phyloP scores from a whole-genome alignment of 345 rosid species.

The Corchorus capsularis region DNA sequence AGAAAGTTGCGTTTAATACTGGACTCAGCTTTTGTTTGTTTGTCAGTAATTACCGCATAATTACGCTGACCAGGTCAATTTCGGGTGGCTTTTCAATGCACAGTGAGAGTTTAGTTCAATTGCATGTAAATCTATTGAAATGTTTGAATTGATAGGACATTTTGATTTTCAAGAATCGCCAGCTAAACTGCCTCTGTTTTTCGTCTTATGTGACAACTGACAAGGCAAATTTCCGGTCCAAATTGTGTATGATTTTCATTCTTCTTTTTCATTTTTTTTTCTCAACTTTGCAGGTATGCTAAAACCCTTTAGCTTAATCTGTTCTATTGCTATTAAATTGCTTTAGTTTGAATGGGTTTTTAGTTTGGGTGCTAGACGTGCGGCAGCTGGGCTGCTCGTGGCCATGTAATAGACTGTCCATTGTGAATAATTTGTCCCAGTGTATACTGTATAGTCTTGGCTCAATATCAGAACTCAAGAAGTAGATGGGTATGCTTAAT shows the following conservation, averaged over 20 bases:
- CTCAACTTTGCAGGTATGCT: not conserved
- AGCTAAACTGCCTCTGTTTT: not conserved
- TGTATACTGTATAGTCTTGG: too few species aligned
- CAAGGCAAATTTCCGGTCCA: not conserved
- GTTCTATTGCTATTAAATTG: too few species aligned
- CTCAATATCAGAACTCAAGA: too few species aligned
- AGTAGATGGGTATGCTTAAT: too few species aligned
- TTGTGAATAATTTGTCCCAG: too few species aligned
- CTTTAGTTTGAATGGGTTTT: too few species aligned
- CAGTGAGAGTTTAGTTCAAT: not conserved
- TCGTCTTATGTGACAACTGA: not conserved
- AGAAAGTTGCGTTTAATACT: not conserved
- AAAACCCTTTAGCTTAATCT: too few species aligned
- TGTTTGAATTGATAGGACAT: too few species aligned
- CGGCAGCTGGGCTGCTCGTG: too few species aligned
- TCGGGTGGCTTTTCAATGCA: not conserved
- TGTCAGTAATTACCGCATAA: too few species aligned
- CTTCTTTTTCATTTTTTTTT: not conserved
- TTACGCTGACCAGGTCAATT: not conserved
- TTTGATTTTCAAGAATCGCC: not conserved
- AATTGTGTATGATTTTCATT: not conserved
- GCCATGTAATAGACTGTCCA: too few species aligned
- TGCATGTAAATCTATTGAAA: not conserved
- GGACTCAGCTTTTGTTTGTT: not conserved
- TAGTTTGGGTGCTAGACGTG: too few species aligned